Base-by-base conservation (phyloP, 2,329 filamentous ascomycete species). In the Xylaria sp. region DNA sequence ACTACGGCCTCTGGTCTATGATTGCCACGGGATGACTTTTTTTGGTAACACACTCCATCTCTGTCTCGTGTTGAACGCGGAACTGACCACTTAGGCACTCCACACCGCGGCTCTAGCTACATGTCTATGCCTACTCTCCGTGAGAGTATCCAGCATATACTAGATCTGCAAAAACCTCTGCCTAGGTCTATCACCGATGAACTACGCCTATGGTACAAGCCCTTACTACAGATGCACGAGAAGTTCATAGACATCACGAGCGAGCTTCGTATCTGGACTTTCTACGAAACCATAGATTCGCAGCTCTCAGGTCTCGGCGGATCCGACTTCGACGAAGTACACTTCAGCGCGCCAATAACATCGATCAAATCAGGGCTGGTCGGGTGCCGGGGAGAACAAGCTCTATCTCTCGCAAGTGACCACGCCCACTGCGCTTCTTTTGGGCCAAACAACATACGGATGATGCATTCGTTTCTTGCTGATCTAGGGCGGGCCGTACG, bases 91-190 rank as follows among this genome's bases (percentile, higher is more conserved):
- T 44, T 49, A 83, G 80, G 76, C 17, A 83, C 83, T 1, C 84
- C 84, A 0, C 84, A 87, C 60, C 82, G 82, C 17, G 84, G 84
- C 2, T 86, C 84, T 0, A 86, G 79, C 40, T 86, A 86, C 63
- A 75, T 87, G 59, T 83, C 83, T 1, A 84, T 83, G 72, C 74
- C 74, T 0, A 78, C 78, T 40, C 75, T 86, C n/a, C 76, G 78
- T 9, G 66, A 74, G 16, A 83, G 81, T 62, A 83, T 87, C 22
- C 76, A 78, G 45, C 69, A 67, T 2, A 63, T 86, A 4, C 73
- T 87, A 5, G 76, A 78, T 39, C 70, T 86, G 0, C 75, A 81
- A 8, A 66, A 71, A 13, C 76, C 81, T 0, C 70, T 86, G 5
- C 82, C 83, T 0, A 64, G 66, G 1, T 77, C 77, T 0, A 71